Evolutionary conservation across 1,139 yeast species (phyloP), one percentile per base, ranked within the genome.

Genomic region (Candida pseudocylindracea): DNA sequence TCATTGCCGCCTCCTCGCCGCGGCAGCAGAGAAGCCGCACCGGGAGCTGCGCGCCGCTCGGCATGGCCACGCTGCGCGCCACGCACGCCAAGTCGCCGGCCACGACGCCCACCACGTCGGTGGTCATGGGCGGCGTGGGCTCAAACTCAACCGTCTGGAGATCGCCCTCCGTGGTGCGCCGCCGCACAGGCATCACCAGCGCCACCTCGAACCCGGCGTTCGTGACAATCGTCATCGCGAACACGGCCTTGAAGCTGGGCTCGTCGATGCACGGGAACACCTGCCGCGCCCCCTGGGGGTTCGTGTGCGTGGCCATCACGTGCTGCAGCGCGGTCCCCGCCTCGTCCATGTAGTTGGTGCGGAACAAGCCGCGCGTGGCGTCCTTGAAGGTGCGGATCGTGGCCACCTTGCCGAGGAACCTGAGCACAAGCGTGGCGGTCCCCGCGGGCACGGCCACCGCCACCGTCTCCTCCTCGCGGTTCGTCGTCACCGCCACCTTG

Each of bases 181-280:
- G 46, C 47, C 20, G 38, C 41, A 26, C 60, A 47, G 3, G 52
- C 40, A 1, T 67, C 54, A 41, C 65, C 70, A 2, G 76, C 59
- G 69, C 43, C 4, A 67, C 71, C 33, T 58, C 58, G 41, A 63
- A 70, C 31, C 46, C 48, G 4, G 53, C 39, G n/a, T 46, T 43
- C 0, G 75, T 60, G 10, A 48, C 60, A 11, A 75, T 48, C 2
- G 59, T 42, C 29, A 76, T 49, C 35, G 58, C 45, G 34, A 72
- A 58, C 1, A 64, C 58, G 5, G 67, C 59, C 42, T 72, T 75
- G 29, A 53, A 47, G n/a, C 54, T 45, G 13, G 67, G 57, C 39
- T 73, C 81, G 44, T 76, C 85, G 13, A 75, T 46, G 39, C 72
- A 63, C 2, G 88, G 88, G 42, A 70, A 70, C 10, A 74, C 61